Base-by-base conservation (phyloP, 768 basidiomycete species). In the Tephrocybe sp. region DNA sequence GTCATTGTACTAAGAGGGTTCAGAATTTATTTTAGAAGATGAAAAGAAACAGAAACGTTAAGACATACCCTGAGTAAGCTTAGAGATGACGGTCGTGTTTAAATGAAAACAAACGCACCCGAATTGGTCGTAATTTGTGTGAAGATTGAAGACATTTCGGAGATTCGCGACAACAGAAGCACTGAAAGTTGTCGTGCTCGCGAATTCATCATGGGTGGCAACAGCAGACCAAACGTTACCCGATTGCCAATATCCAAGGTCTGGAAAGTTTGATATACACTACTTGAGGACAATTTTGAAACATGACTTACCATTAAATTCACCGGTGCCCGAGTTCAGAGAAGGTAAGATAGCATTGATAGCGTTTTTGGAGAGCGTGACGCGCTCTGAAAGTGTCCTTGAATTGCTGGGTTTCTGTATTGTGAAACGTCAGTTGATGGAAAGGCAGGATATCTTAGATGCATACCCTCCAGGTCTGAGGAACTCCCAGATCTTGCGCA, bases 221-320 rank as follows among this genome's bases (percentile, higher is more conserved):
- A 76, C 67, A n/a, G 70, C 72, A 15, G 78, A 75, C 62, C 68
- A 76, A 9, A 72, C 77, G 43, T 80, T 82, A 1, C 67, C 80
- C 19, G 75, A 66, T 55, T 80, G 77, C 79, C 80, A 80, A 50
- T 70, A 80, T 31, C 76, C 70, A 32, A 82, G 72, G 5, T 73
- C 79, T 78, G 37, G 35, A 16, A 21, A 26, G 19, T 16, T 18
- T 31, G 22, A 44, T 38, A 19, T 37, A 7, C 3, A 19, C n/a
- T 19, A 6, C 18, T 5, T 37, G 36, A 7, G 7, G 21, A 37
- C 16, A 12, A 6, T 19, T 19, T 37, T 18, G 36, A n/a, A n/a
- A n/a, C 5, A 7, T n/a, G 9, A 53, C 68, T 27, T 39, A 69
- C 76, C 75, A 48, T 72, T 71, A 64, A 78, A 78, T 53, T 76